Evolutionary conservation across 2,329 filamentous ascomycete species (phyloP).

Genomic region (Neonectria coccinea): DNA sequence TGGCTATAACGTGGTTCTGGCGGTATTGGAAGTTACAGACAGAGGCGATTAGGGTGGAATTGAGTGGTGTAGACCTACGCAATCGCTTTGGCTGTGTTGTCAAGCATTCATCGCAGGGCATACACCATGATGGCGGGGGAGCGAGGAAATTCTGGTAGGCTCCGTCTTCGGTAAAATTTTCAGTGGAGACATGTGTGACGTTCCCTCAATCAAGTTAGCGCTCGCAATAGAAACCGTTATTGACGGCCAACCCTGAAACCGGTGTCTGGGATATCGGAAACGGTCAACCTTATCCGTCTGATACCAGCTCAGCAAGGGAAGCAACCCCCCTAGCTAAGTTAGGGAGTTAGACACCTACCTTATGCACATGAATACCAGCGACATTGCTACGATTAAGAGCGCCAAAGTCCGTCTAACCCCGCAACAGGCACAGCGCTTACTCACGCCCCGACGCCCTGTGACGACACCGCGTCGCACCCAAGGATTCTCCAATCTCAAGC

Average conservation of each 20-base stretch:
- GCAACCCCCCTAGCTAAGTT: too few relatives aligned
- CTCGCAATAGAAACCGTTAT: background rate
- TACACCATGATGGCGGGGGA: background rate
- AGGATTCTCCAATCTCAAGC: background rate
- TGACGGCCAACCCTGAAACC: background rate
- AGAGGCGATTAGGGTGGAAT: background rate
- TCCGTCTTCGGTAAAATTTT: background rate
- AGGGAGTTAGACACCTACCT: too few relatives aligned
- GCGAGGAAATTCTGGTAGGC: background rate
- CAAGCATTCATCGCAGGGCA: background rate
- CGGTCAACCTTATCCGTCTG: too few relatives aligned
- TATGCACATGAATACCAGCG: too few relatives aligned
- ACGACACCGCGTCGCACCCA: background rate
- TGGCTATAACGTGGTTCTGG: background rate
- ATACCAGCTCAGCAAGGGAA: too few relatives aligned
- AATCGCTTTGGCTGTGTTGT: background rate
- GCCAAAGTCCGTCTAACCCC: background rate
- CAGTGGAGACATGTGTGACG: background rate
- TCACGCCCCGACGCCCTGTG: background rate
- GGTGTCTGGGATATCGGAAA: too few relatives aligned
- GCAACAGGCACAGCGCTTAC: background rate
- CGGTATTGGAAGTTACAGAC: background rate
- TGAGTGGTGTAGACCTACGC: background rate
- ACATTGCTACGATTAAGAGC: too few relatives aligned
- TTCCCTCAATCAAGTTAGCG: background rate